Conservation (phyloP, 208 protist genomes). For the Crithidia brevicula region DNA sequence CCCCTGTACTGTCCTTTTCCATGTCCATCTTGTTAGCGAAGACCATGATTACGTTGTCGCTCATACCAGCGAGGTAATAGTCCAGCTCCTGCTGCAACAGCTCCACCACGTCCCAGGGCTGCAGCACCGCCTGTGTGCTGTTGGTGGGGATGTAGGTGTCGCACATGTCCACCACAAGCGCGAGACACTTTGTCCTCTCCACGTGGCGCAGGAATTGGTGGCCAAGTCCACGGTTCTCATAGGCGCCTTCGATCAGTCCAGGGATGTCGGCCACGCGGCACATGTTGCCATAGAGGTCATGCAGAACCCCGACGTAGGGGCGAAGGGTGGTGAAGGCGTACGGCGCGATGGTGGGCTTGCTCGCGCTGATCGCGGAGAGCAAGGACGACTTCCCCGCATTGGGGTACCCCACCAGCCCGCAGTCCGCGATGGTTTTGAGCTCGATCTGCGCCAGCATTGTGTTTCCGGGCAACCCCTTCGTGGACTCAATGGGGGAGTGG, state of each 20-base stretch:
- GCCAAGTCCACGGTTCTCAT: conserved; percentile 87
- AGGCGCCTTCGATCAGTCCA: conserved; percentile 92
- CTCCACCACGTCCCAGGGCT: conserved; percentile 89
- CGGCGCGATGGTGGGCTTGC: conserved; percentile 83
- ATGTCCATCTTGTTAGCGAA: conserved; percentile 94
- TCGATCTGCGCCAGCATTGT: conserved; percentile 91
- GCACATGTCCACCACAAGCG: conserved; percentile 92
- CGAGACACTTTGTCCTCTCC: conserved; percentile 87
- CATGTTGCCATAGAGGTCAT: conserved; percentile 83
- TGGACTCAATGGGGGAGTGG: conserved; percentile 89
- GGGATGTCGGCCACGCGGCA: conserved; percentile 91
- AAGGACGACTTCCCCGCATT: conserved; percentile 94
- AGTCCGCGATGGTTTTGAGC: conserved; percentile 92
- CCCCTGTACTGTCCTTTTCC: conserved; percentile 54
- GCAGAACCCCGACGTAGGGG: conserved; percentile 87
- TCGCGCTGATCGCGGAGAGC: conserved; percentile 85
- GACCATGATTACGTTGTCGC: conserved; percentile 76
- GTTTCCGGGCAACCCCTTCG: conserved; percentile 89
- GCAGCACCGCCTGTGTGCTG: conserved; percentile 24
- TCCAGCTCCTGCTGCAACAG: conserved; percentile 79
- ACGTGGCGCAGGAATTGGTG: conserved; percentile 94
- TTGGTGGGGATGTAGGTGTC: conserved; percentile 56
- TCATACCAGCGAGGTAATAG: conserved; percentile 84
- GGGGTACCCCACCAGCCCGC: conserved; percentile 91
- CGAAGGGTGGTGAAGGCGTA: conserved; percentile 93